Conservation (phyloP, 208 protist species). For the Vickermania ingenoplastis region DNA sequence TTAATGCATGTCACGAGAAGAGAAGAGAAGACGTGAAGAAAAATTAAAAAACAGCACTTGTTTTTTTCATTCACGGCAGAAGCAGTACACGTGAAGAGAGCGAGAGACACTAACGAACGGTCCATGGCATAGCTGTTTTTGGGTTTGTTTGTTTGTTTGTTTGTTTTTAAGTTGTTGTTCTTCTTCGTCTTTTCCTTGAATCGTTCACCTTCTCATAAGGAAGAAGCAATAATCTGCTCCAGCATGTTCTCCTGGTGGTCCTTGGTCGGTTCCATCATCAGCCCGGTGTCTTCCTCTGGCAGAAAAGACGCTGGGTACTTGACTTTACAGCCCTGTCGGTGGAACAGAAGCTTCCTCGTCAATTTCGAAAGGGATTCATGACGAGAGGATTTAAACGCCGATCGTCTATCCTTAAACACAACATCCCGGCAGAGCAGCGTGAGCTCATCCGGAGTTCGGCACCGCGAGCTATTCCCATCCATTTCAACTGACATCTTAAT, state of each 20-base stretch:
- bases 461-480: neutral
- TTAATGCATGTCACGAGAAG: neutral
- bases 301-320: neutral
- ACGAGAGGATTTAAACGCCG: neutral
- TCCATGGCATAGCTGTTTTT: no score
- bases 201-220: no score
- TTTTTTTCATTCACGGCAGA: no score
- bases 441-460: constrained; percentile 1
- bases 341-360: neutral
- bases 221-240: neutral
- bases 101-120: no score
- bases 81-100: no score
- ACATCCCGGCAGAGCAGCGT: constrained; percentile 7
- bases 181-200: no score
- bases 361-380: neutral
- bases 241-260: neutral
- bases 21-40: neutral
- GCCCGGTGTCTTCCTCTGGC: neutral
- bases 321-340: neutral
- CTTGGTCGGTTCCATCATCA: neutral
- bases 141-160: no score
- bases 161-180: no score
- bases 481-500: neutral
- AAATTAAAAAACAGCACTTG: neutral
- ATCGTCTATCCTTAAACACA: constrained; percentile 9